phyloP scores from a whole-genome alignment of 306 rosid species.

The Argentina anserina region DNA sequence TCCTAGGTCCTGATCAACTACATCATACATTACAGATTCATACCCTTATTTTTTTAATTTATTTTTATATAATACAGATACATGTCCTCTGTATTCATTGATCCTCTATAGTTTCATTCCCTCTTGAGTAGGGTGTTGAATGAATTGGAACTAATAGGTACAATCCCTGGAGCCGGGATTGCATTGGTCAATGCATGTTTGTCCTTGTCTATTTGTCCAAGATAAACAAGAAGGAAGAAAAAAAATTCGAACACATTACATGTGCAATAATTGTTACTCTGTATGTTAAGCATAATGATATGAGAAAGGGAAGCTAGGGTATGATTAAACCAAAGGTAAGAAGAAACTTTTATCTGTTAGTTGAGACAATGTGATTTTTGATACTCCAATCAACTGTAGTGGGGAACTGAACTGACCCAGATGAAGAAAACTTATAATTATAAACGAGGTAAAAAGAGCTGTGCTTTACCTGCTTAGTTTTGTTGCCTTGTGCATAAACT shows the following conservation, averaged over 20 bases:
- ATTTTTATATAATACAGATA: no score
- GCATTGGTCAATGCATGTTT: not conserved
- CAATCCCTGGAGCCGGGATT: not conserved
- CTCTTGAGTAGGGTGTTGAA: not conserved
- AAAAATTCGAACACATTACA: not conserved
- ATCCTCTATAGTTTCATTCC: no score
- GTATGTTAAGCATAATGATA: not conserved
- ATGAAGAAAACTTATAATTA: not conserved
- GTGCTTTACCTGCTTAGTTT: not conserved
- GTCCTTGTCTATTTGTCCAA: not conserved
- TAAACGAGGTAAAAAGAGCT: not conserved
- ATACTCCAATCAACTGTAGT: conserved; percentile 5
- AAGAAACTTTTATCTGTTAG: not conserved
- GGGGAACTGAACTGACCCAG: conserved; percentile 8
- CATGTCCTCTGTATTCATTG: no score
- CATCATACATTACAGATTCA: no score
- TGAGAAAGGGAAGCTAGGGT: no score
- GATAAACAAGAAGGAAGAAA: not conserved
- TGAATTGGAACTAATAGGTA: not conserved
- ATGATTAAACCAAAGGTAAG: not conserved
- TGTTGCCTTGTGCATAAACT: conserved; percentile 3
- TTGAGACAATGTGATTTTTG: not conserved
- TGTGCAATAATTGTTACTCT: not conserved
- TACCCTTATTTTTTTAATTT: no score
- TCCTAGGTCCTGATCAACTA: no score